A percentile compares a stretch with the other conserved stretches of the same genome.
Conservation (phyloP, 495 filamentous ascomycete genomes). For the Parathielavia appendiculata region DNA sequence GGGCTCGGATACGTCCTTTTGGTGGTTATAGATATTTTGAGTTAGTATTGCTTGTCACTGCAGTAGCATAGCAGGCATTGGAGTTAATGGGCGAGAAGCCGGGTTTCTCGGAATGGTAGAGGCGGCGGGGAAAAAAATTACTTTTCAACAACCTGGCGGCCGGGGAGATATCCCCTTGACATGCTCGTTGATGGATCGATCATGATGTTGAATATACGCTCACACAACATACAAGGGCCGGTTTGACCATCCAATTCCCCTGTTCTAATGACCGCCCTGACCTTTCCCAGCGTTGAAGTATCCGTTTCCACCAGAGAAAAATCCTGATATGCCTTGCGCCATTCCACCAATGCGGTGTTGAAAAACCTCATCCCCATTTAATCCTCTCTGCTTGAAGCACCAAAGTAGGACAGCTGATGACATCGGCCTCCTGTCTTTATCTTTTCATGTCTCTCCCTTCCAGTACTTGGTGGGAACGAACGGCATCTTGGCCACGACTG, state of each 20-base stretch:
- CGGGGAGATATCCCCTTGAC: background rate
- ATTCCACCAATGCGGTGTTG: slow-evolving; percentile 20
- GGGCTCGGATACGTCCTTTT: slow-evolving; percentile 18
- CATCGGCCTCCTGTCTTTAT: background rate
- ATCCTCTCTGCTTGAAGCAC: background rate
- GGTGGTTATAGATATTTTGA: slow-evolving; percentile 6
- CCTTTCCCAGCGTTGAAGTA: slow-evolving; percentile 9
- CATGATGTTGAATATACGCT: slow-evolving; percentile 6
- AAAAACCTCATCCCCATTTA: slow-evolving; percentile 4
- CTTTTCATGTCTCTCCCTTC: slow-evolving; percentile 30
- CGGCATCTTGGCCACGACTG: slow-evolving; percentile 84
- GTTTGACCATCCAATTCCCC: background rate
- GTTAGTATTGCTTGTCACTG: slow-evolving; percentile 1
- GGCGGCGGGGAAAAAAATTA: background rate
- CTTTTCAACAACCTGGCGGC: slow-evolving; percentile 16
- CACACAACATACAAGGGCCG: background rate
- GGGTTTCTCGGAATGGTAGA: background rate
- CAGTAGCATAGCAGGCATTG: slow-evolving; percentile 5
- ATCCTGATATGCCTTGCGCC: background rate
- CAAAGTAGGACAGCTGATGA: too few relatives aligned
- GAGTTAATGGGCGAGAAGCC: slow-evolving; percentile 1
- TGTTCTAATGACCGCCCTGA: too few relatives aligned
- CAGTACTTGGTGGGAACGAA: slow-evolving; percentile 83
- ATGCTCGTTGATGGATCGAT: too few relatives aligned
- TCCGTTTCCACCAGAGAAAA: background rate